Base-by-base conservation (phyloP, 495 filamentous ascomycete species). In the Aspergillus avenaceus region DNA sequence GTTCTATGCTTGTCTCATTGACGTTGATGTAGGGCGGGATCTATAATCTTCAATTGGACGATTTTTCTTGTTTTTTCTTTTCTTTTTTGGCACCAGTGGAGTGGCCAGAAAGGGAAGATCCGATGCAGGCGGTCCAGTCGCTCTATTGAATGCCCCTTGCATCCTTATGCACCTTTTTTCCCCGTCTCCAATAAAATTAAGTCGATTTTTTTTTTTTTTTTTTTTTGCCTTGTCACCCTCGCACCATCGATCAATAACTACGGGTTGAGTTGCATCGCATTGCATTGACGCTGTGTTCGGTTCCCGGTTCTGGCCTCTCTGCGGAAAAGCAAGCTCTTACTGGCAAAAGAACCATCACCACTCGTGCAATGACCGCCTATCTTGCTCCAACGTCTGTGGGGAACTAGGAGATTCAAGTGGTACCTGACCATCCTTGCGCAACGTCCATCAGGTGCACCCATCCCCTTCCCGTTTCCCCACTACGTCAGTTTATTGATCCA, bases 211-310 rank as follows among this genome's bases (percentile, higher is more conserved):
- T n/a, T n/a, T n/a, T n/a, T n/a, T n/a, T n/a, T n/a, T n/a, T n/a
- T n/a, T n/a, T n/a, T n/a, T n/a, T n/a, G n/a, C n/a, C 12, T 52
- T 42, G 48, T 52, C 43, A 45, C 50, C 43, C 40, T 54, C 46
- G 29, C 44, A 53, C 43, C 34, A 38, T 49, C 47, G 28, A 45
- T 45, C 40, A 55, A 61, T 55, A 52, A 50, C 46, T n/a, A 41
- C 46, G 43, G 55, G 45, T 58, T 55, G 45, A 53, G 60, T 63
- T 63, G 51, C 60, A 63, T 60, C 58, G 53, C 60, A 59, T 59
- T 52, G 50, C 56, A 57, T 56, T 55, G 53, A 49, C 47, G 50
- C 52, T 45, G 42, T 48, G 41, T 26, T 31, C 50, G 40, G 42
- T 53, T 47, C 47, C 43, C 22, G 22, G 28, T 49, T 31, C 41